These are phyloP conservation scores for Suillus plorans DNA, from an alignment of 768 basidiomycete genomes.

Conservation along the genomic window DNA sequence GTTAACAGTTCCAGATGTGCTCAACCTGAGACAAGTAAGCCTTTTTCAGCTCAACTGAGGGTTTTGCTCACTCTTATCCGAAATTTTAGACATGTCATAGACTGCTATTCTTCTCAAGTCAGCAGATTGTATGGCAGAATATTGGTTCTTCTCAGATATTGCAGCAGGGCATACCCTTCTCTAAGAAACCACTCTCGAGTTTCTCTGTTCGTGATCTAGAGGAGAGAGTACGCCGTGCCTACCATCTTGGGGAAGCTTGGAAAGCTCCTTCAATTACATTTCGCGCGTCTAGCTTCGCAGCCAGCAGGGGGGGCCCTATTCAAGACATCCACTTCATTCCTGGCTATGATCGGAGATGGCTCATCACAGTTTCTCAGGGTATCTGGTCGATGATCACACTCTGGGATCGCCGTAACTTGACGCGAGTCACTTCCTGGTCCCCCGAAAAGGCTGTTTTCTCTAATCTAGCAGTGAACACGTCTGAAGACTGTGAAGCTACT, in stretches of 20 bases:
- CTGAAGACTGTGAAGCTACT: conserved; percentile 42
- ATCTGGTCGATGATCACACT: conserved; percentile 61
- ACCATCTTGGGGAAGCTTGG: conserved; percentile 53
- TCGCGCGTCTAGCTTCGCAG: conserved; percentile 17
- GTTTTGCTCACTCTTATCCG: background rate
- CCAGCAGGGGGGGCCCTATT: conserved; percentile 42
- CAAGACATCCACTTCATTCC: conserved; percentile 56
- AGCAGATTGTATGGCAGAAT: conserved; percentile 58
- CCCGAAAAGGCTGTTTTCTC: conserved; percentile 52
- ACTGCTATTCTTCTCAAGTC: conserved; percentile 42
- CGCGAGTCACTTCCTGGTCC: conserved; percentile 48
- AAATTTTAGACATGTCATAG: conserved; percentile 48
- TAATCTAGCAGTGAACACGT: conserved; percentile 50
- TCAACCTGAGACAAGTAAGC: conserved; percentile 43
- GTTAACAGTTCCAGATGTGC: conserved; percentile 41
- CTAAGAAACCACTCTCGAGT: conserved; percentile 32
- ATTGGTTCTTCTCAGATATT: conserved; percentile 47
- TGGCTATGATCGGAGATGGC: conserved; percentile 39
- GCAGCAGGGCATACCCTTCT: conserved; percentile 50
- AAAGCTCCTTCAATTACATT: conserved; percentile 21
- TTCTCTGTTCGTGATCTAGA: conserved; percentile 47
- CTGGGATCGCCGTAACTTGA: conserved; percentile 44
- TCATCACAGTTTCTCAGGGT: conserved; percentile 55
- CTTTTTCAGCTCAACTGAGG: background rate
- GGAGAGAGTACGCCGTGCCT: conserved; percentile 41